Base-by-base conservation (phyloP, 2,329 filamentous ascomycete genomes). In the Talaromyces atroroseus region DNA sequence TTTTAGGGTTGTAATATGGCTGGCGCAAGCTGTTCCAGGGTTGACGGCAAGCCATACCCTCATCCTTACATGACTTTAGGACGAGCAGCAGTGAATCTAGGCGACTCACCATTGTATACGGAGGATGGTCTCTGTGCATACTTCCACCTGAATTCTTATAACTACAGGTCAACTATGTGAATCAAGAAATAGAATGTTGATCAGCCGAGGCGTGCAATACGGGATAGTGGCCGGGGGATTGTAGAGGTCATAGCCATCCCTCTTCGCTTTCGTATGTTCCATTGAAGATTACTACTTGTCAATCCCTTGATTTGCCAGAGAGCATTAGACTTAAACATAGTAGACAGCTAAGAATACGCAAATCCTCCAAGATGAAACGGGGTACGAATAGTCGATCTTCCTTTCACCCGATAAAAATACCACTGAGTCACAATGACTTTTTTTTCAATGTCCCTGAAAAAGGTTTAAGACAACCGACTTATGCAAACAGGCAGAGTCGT, bases 81-180 rank as follows among this genome's bases (percentile, higher is more conserved):
- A 66, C 65, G 34, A 66, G 20, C 3, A 67, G 42, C 7, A 67
- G 58, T 10, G 65, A 57, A 47, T 67, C 64, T 18, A 67, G 60
- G 14, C 65, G 56, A 11, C 54, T 32, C 3, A 63, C 50, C 8
- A 64, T 55, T 10, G 58, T 50, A 8, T 47, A 18, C 7, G 61
- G 38, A 23, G 47, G 47, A 8, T 49, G 18, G 26, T 26, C 47
- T 21, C n/a, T n/a, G n/a, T n/a, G n/a, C n/a, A n/a, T n/a, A n/a
- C n/a, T n/a, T n/a, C n/a, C n/a, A n/a, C n/a, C n/a, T n/a, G n/a
- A n/a, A n/a, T n/a, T n/a, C n/a, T n/a, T n/a, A n/a, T n/a, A n/a
- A n/a, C n/a, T n/a, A n/a, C n/a, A n/a, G n/a, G n/a, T n/a, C n/a
- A n/a, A n/a, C n/a, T n/a, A n/a, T n/a, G n/a, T n/a, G n/a, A n/a